Percentiles rank a stretch among this genome's conserved stretches.
Evolutionary conservation across 2,329 filamentous ascomycete species (phyloP).

Genomic region (Curvularia spicifera): DNA sequence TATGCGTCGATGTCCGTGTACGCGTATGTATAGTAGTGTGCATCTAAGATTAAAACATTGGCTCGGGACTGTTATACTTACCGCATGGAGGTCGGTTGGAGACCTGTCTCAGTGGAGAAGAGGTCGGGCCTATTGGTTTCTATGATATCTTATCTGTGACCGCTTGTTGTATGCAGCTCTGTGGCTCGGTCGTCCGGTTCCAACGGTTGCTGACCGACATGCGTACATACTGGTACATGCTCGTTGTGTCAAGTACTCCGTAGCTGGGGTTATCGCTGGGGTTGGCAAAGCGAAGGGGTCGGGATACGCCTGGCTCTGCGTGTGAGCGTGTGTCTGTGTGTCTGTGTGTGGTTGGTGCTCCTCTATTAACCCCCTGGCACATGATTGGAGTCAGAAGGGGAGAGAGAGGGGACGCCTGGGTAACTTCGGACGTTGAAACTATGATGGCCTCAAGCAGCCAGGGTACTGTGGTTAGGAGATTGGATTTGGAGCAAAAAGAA

Average conservation of each 20-base stretch:
- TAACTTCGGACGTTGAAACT: conserved; percentile 18
- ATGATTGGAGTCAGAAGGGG: not conserved
- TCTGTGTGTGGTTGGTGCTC: not conserved
- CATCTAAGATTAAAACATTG: conserved; percentile 4
- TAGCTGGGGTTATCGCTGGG: conserved; percentile 4
- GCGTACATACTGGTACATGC: not conserved
- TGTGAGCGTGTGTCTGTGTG: not conserved
- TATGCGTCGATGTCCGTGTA: not conserved
- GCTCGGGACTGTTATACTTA: conserved; percentile 11
- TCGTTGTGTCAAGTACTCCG: not conserved
- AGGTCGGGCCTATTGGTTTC: conserved; percentile 1
- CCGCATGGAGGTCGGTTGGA: not conserved
- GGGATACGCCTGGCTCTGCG: not conserved
- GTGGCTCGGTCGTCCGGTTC: conserved; percentile 7
- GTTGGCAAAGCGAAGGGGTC: not conserved
- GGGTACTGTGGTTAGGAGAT: not conserved
- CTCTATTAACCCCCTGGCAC: not conserved
- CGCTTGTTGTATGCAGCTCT: conserved; percentile 7
- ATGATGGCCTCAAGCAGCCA: conserved; percentile 1
- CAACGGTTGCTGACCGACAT: not conserved
- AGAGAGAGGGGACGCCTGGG: conserved; percentile 6
- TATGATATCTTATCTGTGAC: conserved; percentile 9
- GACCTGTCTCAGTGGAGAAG: not conserved
- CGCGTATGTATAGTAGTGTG: not conserved
- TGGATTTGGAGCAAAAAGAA: not conserved